These are phyloP conservation scores for Cicer cuneatum DNA, from an alignment of 306 rosid species.

Conservation along the genomic window DNA sequence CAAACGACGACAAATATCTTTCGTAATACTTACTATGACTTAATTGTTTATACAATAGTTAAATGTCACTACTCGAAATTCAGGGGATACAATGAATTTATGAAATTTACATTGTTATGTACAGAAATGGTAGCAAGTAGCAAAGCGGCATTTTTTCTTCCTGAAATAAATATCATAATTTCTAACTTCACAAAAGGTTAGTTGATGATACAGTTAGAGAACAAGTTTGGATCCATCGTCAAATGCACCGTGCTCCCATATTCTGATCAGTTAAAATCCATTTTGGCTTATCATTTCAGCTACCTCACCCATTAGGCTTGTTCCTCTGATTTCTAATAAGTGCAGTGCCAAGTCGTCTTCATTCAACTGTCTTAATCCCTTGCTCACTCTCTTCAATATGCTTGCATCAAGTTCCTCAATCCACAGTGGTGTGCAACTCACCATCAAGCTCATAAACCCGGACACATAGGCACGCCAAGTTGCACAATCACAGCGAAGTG, in stretches of 20 bases:
- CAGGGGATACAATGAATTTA: conserved; percentile 26
- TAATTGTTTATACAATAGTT: not conserved
- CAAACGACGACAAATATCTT: not conserved
- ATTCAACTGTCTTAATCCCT: conserved; percentile 75
- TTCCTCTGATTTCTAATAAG: conserved; percentile 68
- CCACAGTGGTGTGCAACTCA: conserved; percentile 78
- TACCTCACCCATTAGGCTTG: conserved; percentile 82
- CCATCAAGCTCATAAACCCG: conserved; percentile 79
- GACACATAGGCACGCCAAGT: conserved; percentile 88
- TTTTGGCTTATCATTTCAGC: conserved; percentile 77
- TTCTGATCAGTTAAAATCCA: conserved; percentile 40
- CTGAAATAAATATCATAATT: conserved; percentile 39
- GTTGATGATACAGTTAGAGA: not conserved
- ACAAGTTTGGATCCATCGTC: conserved; percentile 12
- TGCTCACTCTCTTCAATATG: conserved; percentile 76
- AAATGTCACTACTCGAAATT: conserved; percentile 25
- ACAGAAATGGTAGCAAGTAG: conserved; percentile 42
- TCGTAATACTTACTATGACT: not conserved
- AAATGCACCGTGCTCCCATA: conserved; percentile 37
- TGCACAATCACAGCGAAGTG: conserved; percentile 77
- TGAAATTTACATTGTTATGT: conserved; percentile 45
- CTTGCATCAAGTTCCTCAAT: conserved; percentile 76
- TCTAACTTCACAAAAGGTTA: conserved; percentile 20
- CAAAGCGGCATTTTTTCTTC: conserved; percentile 24
- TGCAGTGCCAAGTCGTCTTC: conserved; percentile 90